Evolutionary conservation across 1,284 basidiomycete genomes (phyloP).

Genomic region (Cerrena zonata): DNA sequence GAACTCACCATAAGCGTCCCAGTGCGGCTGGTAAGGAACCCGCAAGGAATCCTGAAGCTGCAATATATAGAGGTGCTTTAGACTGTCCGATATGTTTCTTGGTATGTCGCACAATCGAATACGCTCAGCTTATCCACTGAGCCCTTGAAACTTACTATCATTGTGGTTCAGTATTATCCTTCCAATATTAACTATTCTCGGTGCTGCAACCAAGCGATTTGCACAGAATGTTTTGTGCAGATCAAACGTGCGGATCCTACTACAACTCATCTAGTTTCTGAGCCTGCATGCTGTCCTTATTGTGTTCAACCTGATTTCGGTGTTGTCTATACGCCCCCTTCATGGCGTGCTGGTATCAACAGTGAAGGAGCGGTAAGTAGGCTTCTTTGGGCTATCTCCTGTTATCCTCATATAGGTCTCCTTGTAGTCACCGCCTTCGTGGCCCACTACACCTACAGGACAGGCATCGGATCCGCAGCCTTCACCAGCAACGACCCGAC

Average conservation of each 20-base stretch:
- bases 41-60: conserved; percentile 58
- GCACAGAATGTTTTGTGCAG: conserved; percentile 98
- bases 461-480: conserved; percentile 17
- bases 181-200: conserved; percentile 93
- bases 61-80: conserved; percentile 77
- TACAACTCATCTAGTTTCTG: conserved; percentile 85
- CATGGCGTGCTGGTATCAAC: conserved; percentile 70
- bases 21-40: conserved; percentile 48
- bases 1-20: conserved; percentile 45
- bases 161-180: conserved; percentile 78
- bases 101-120: conserved; percentile 48
- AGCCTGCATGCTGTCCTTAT: conserved; percentile 93
- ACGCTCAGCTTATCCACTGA: conserved; percentile 10
- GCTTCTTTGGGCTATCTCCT: conserved; percentile 4
- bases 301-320: conserved; percentile 97
- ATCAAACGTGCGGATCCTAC: conserved; percentile 95
- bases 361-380: conserved; percentile 59
- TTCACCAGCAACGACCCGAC: conserved; percentile 43
- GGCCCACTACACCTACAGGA: conserved; percentile 41
- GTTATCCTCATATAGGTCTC: background rate
- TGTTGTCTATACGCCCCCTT: conserved; percentile 81
- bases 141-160: background rate
- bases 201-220: conserved; percentile 97
- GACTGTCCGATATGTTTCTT: conserved; percentile 99
- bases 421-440: conserved; percentile 33